Evolutionary conservation across 768 basidiomycete species (phyloP), one percentile per base, ranked within the genome.

Genomic region (Neoboletus subvelutipes): DNA sequence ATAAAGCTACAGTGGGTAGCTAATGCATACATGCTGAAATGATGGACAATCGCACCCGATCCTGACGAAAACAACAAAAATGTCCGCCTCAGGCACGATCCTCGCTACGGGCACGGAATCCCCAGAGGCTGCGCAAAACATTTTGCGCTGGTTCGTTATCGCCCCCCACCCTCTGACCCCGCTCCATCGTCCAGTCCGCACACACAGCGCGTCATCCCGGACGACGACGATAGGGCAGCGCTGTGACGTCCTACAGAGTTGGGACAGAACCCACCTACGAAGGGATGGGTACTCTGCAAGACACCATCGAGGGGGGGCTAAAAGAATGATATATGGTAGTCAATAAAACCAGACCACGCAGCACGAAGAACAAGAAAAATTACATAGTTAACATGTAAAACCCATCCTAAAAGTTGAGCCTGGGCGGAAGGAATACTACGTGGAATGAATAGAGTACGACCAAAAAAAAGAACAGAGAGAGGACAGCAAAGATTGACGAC

Each of bases 51-150:
- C 29, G 29, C 29, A 31, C 29, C 29, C 29, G 29, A 31, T 31
- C 29, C 26, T 26, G 26, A 28, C 7, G 9, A 28, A 7, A 28
- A 7, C 7, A 29, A 29, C 5, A 13, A 47, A 89, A n/a, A n/a
- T n/a, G n/a, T n/a, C n/a, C n/a, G n/a, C n/a, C n/a, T n/a, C n/a
- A n/a, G n/a, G n/a, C n/a, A 90, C 83, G 69, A 64, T 64, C 86
- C 88, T 89, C 73, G 86, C 88, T 45, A 82, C 77, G 81, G 58
- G 85, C 79, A 80, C 52, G 80, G 83, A 87, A 88, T 89, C 88
- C 88, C 86, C 85, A 84, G 83, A 80, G 80, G 86, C 86, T 17
- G 67, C 66, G 67, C 67, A 69, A 60, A 22, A 61, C 50, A 54
- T 29, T 41, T 72, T 75, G 78, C 78, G 77, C 75, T 70, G 61